Percentiles rank a stretch among this genome's conserved stretches.
Conservation (phyloP, 2,329 filamentous ascomycete genomes). For the Coccinonectria pachysandricola region DNA sequence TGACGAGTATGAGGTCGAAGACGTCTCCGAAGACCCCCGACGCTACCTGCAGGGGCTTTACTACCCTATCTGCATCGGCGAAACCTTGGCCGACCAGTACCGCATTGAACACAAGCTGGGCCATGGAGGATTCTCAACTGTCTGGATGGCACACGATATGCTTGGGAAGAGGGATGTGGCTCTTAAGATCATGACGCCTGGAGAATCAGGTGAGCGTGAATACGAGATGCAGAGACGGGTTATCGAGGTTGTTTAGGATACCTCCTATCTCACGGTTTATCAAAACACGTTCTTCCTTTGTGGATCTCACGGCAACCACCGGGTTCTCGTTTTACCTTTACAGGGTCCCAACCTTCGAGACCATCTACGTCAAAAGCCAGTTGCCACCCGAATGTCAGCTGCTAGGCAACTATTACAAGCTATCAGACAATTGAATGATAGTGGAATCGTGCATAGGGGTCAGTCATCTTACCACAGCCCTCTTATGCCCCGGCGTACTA, state of each 20-base stretch:
- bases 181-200: not conserved
- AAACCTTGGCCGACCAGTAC: not conserved
- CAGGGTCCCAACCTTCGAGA: not conserved
- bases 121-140: not conserved
- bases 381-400: constrained; percentile 5
- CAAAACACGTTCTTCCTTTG: not conserved
- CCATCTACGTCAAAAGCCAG: constrained; percentile 1
- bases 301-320: not conserved
- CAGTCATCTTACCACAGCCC: not conserved
- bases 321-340: not conserved
- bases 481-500: too few species aligned
- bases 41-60: not conserved
- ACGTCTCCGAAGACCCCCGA: not conserved
- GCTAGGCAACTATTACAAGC: constrained; percentile 4
- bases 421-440: constrained; percentile 3
- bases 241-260: not conserved
- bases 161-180: not conserved
- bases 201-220: not conserved
- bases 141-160: not conserved
- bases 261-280: not conserved
- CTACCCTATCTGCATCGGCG: not conserved
- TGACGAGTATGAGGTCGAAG: not conserved
- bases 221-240: not conserved
- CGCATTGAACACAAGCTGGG: not conserved
- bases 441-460: constrained; percentile 6